Evolutionary conservation across 2,329 filamentous ascomycete genomes (phyloP).

Genomic region (Fusarium dimerum): DNA sequence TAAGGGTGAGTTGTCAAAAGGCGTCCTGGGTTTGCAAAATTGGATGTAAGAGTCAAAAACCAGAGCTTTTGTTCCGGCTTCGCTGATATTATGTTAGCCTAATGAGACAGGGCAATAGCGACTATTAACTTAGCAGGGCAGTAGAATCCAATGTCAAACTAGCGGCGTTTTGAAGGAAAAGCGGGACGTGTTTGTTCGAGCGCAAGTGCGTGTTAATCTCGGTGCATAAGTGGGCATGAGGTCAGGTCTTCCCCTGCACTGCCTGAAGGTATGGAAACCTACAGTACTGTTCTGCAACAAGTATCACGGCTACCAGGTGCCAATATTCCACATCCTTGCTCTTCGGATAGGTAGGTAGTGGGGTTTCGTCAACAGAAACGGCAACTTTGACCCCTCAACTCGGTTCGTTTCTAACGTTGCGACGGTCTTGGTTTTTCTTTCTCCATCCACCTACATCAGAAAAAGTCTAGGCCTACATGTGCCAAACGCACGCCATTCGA

Average conservation of each 20-base stretch:
- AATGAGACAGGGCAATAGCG: conserved; percentile 12
- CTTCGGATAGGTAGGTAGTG: too few species aligned
- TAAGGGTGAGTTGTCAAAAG: not conserved
- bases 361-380: too few species aligned
- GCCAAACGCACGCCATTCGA: conserved; percentile 23
- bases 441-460: conserved; percentile 15
- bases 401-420: too few species aligned
- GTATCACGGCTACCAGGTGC: too few species aligned
- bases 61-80: conserved; percentile 23
- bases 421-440: too few species aligned
- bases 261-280: too few species aligned
- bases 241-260: too few species aligned
- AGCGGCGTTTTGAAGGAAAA: conserved; percentile 17
- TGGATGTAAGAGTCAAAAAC: conserved; percentile 17
- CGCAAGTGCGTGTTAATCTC: not conserved
- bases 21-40: not conserved
- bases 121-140: not conserved
- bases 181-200: conserved; percentile 14
- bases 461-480: conserved; percentile 21
- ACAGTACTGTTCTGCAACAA: too few species aligned
- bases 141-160: not conserved
- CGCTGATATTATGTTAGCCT: conserved; percentile 13
- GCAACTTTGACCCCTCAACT: not conserved
- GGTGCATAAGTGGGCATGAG: too few species aligned
- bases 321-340: too few species aligned